Base-by-base conservation (phyloP, 805 yeast species). In the Myxozyma mucilagina region DNA sequence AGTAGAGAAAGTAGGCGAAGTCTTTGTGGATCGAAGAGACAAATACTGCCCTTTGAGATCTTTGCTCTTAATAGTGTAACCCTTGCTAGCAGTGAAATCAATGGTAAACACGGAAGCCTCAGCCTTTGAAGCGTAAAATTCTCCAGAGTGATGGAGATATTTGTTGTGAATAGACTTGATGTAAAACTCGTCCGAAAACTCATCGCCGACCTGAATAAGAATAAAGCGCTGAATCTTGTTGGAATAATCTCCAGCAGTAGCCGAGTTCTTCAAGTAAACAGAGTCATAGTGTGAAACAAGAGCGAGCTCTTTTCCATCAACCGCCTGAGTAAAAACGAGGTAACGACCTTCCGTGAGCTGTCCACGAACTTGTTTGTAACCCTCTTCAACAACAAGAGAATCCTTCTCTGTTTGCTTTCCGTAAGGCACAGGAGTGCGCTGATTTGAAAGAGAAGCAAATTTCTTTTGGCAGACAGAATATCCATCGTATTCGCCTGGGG, bases 301-400 rank as follows among this genome's bases (percentile, higher is more conserved):
- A 5, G 60, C 49, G n/a, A 16, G 31, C 39, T 42, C 47, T 9
- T 16, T n/a, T 32, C 36, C 50, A 11, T 9, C 41, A 20, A 16
- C 14, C 4, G 41, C 16, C n/a, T 53, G 47, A 6, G 60, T 48
- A 36, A 59, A 54, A 8, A 67, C 67, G 18, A 59, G 54, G 55
- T 62, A 64, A 24, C 70, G 64, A 18, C 70, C 70, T 41, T 67
- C 70, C 29, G 69, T 67, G 20, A 64, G 57, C 24, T 55, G 53
- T 3, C 70, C 70, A 9, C 58, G 57, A 16, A 67, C 56, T 44
- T 59, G 60, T 57, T 64, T 67, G 58, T 56, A 67, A 7, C 70
- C 69, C 18, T 34, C 35, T 52, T 67, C 70, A 42, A 66, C 59
- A 42, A 16, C 20, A 11, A 67, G 61, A 4, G 69, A 52, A 31